Evolutionary conservation across 179 eudicot species (phyloP).

Genomic region (Camellia oleifera): DNA sequence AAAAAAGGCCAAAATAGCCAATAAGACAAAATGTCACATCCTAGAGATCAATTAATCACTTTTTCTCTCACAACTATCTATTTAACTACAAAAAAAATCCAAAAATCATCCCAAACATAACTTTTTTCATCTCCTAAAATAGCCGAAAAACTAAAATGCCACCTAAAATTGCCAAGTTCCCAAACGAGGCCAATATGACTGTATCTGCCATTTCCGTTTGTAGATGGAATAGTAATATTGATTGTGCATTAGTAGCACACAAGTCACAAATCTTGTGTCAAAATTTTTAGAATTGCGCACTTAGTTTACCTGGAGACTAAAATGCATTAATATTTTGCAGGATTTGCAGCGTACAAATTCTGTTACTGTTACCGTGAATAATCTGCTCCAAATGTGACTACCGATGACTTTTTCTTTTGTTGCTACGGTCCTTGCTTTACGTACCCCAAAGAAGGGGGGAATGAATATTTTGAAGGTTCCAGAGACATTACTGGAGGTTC

Average conservation of each 20-base stretch:
- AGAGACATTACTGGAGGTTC: background rate
- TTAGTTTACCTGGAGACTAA: background rate
- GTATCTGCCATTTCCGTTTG: background rate
- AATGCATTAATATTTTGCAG: conserved; percentile 40
- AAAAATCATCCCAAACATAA: no score
- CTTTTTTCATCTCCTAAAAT: no score
- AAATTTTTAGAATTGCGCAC: background rate
- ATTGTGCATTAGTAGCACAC: background rate
- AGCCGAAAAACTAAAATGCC: no score
- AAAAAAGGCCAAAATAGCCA: no score
- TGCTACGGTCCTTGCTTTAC: background rate
- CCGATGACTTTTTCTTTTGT: background rate
- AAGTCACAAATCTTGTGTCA: background rate
- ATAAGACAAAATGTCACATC: no score
- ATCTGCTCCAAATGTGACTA: conserved; percentile 91
- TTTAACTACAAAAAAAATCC: no score
- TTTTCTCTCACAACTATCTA: no score
- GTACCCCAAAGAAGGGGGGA: background rate
- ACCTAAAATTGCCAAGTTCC: no score
- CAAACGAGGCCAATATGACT: background rate
- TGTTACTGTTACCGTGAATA: conserved; percentile 87
- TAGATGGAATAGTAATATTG: background rate
- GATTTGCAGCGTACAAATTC: conserved; percentile 93
- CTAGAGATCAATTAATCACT: no score
- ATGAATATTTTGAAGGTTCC: background rate